A percentile compares a stretch with the other conserved stretches of the same genome.
These are phyloP conservation scores for Fusarium sp. DNA, from an alignment of 2,329 filamentous ascomycete species.

Conservation along the genomic window DNA sequence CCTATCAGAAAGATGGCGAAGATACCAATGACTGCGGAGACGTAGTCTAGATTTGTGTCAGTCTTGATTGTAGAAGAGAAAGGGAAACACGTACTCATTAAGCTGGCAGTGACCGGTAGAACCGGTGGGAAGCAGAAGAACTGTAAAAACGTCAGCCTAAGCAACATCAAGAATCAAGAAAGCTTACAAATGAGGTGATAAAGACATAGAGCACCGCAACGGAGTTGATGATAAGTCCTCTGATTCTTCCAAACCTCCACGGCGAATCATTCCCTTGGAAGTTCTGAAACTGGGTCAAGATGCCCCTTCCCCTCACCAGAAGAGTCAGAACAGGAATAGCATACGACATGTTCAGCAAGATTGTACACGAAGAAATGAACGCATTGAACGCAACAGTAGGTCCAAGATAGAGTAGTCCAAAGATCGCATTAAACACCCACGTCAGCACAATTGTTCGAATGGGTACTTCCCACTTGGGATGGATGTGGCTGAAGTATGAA, in stretches of 20 bases:
- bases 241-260: conserved; percentile 21
- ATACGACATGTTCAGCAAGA: conserved; percentile 38
- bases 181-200: conserved; percentile 32
- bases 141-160: background rate
- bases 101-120: conserved; percentile 26
- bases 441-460: conserved; percentile 24
- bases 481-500: conserved; percentile 30
- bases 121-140: conserved; percentile 41
- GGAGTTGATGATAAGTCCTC: conserved; percentile 25
- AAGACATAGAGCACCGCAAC: conserved; percentile 36
- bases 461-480: conserved; percentile 27
- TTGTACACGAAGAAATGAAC: conserved; percentile 36
- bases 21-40: conserved; percentile 53
- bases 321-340: conserved; percentile 31
- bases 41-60: conserved; percentile 48
- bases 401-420: conserved; percentile 35
- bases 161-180: rapidly evolving
- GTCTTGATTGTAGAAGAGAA: rapidly evolving
- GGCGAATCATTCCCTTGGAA: conserved; percentile 8
- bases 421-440: conserved; percentile 33
- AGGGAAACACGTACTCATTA: conserved; percentile 21
- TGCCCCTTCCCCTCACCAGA: conserved; percentile 16
- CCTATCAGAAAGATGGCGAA: conserved; percentile 37
- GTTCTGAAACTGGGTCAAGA: conserved; percentile 1
- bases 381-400: conserved; percentile 38